Percentiles rank a stretch among this genome's conserved stretches.
These are phyloP conservation scores for Coemansia sp. DNA, from an alignment of 371 early-diverging fungal genomes.

Conservation along the genomic window DNA sequence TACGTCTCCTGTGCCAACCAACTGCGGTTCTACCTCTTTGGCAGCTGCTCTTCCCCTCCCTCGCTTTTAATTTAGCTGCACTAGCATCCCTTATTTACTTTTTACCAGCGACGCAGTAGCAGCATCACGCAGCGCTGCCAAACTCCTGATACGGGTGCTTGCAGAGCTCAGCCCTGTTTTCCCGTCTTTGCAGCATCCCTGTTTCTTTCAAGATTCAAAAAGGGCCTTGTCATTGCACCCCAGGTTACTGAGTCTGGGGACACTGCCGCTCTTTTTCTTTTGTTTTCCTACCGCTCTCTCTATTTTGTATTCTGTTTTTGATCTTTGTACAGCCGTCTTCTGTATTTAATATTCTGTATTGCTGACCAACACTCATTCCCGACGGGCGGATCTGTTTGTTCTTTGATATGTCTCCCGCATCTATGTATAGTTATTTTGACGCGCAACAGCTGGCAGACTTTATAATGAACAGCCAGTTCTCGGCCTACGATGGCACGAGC, in stretches of 20 bases:
- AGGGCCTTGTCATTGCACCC: conserved; percentile 14
- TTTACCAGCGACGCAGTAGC: conserved; percentile 9
- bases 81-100: conserved; percentile 10
- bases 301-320: not conserved
- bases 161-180: conserved; percentile 1
- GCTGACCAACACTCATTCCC: not conserved
- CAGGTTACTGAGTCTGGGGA: not conserved
- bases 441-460: conserved; percentile 47
- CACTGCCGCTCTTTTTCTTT: conserved; percentile 1
- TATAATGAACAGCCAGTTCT: conserved; percentile 49
- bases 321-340: not conserved
- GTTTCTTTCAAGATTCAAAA: not conserved
- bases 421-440: conserved; percentile 51
- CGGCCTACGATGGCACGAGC: conserved; percentile 39
- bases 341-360: conserved; percentile 4
- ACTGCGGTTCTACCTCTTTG: conserved; percentile 9
- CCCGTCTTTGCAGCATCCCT: conserved; percentile 4
- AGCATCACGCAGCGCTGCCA: not conserved
- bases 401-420: conserved; percentile 39
- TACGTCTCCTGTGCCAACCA: conserved; percentile 8
- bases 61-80: not conserved
- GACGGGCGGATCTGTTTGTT: not conserved
- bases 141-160: not conserved
- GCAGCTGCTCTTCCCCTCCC: conserved; percentile 1
- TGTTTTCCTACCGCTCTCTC: not conserved